Percentiles rank a stretch among this genome's conserved stretches.
These are phyloP conservation scores for Neurospora sublineolata DNA, from an alignment of 495 filamentous ascomycete species.

Conservation along the genomic window DNA sequence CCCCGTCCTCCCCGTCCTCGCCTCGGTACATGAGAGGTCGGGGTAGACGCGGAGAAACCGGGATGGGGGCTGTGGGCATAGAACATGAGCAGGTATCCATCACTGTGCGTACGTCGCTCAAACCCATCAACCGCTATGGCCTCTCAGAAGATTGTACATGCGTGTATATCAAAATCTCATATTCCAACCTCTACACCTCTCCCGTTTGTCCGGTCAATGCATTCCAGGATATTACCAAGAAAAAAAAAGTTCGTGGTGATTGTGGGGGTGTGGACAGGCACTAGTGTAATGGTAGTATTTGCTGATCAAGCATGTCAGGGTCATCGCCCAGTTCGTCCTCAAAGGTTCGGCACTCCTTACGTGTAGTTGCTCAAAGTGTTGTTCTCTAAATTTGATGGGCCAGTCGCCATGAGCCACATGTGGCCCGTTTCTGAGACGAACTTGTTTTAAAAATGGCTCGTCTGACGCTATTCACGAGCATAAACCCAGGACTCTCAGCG, in stretches of 20 bases:
- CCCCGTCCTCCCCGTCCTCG: neutral
- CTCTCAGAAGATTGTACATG: neutral
- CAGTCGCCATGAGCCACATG: neutral
- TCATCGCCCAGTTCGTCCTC: neutral
- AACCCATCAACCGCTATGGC: neutral
- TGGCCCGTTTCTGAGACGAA: neutral
- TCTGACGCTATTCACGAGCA: neutral
- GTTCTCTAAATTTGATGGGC: neutral
- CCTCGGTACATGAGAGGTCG: neutral
- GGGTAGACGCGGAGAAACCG: neutral
- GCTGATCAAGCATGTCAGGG: neutral
- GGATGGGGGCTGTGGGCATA: neutral
- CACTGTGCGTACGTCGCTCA: neutral
- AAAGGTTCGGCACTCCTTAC: neutral
- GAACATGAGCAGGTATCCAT: neutral
- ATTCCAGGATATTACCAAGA: neutral
- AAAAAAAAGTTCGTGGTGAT: neutral
- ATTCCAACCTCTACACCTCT: neutral
- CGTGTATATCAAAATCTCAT: neutral
- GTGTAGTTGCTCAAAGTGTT: neutral
- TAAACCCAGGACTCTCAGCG: neutral
- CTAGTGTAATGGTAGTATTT: neutral
- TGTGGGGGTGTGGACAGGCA: neutral
- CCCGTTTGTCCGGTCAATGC: neutral
- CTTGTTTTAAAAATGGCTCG: neutral